Percentiles rank a stretch among this genome's conserved stretches.
Conservation (phyloP, 768 basidiomycete species). For the Tubosaeta sp. region DNA sequence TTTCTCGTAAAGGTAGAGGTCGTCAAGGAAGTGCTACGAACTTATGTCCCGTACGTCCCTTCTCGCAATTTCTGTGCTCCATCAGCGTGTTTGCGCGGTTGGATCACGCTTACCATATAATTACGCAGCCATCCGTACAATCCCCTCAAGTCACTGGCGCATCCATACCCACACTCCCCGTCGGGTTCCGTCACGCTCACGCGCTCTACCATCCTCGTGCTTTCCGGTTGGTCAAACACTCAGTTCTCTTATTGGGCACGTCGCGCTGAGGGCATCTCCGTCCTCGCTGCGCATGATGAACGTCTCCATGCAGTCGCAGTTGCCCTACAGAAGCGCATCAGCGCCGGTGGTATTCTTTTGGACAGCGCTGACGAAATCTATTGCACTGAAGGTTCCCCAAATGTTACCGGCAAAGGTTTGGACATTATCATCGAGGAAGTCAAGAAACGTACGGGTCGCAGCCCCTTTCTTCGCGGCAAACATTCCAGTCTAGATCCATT, state of each 20-base stretch:
- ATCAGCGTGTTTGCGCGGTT: conserved; percentile 4
- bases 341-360: conserved; percentile 29
- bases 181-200: conserved; percentile 44
- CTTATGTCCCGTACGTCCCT: conserved; percentile 44
- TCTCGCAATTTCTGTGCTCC: background rate
- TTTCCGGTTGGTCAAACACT: conserved; percentile 52
- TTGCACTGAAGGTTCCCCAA: conserved; percentile 33
- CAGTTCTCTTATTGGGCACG: conserved; percentile 55
- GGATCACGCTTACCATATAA: conserved; percentile 21
- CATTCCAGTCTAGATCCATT: conserved; percentile 49
- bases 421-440: conserved; percentile 46
- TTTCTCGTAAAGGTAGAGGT: conserved; percentile 52
- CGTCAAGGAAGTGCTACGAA: conserved; percentile 46
- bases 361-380: conserved; percentile 25
- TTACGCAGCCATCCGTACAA: conserved; percentile 47
- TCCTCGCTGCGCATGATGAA: conserved; percentile 38
- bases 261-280: conserved; percentile 46
- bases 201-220: conserved; percentile 42
- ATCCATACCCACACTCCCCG: conserved; percentile 36
- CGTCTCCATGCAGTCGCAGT: conserved; percentile 38
- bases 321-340: conserved; percentile 40
- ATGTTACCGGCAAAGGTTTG: conserved; percentile 46
- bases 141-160: conserved; percentile 45
- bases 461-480: conserved; percentile 48
- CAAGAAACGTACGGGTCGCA: conserved; percentile 44